A percentile compares a stretch with the other conserved stretches of the same genome.
These are phyloP conservation scores for Oryza meyeriana DNA, from an alignment of 176 grass and related monocot genomes.

Conservation along the genomic window DNA sequence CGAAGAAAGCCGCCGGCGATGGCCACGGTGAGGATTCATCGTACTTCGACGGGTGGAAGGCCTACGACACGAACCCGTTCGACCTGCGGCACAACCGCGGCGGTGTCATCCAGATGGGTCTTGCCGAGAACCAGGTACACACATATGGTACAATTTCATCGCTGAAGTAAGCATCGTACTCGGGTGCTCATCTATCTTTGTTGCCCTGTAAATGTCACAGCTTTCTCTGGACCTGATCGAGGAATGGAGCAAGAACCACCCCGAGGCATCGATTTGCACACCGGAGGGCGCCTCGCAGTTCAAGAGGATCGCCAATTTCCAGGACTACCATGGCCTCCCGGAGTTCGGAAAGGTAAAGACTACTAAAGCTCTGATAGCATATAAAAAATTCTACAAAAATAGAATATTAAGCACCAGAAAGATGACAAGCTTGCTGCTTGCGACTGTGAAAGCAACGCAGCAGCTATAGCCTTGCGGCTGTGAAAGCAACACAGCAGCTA, in stretches of 20 bases:
- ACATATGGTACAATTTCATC: not conserved
- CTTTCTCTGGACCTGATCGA: slow-evolving; percentile 69
- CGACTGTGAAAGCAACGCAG: slow-evolving; percentile 16
- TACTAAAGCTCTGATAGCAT: not conserved
- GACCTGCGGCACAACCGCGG: slow-evolving; percentile 42
- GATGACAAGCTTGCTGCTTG: not conserved
- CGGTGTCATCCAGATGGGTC: slow-evolving; percentile 94
- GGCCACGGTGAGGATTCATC: slow-evolving; percentile 85
- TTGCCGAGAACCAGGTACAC: slow-evolving; percentile 75
- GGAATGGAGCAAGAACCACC: slow-evolving; percentile 70
- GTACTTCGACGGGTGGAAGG: slow-evolving; percentile 97
- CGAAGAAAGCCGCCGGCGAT: slow-evolving; percentile 51
- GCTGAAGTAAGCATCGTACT: not conserved
- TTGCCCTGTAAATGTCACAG: slow-evolving; percentile 27
- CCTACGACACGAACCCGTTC: slow-evolving; percentile 72
- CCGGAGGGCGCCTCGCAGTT: slow-evolving; percentile 54
- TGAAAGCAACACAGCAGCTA: slow-evolving; percentile 22
- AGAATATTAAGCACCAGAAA: not conserved
- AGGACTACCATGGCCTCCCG: slow-evolving; percentile 86
- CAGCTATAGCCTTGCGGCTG: no score
- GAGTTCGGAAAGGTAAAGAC: slow-evolving; percentile 62
- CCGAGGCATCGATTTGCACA: slow-evolving; percentile 89
- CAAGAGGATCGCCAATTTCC: slow-evolving; percentile 72
- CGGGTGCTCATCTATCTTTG: not conserved
- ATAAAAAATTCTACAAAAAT: not conserved